Conservation (phyloP, 192 early-diverging fungal genomes). For the Phycomyces nitens region DNA sequence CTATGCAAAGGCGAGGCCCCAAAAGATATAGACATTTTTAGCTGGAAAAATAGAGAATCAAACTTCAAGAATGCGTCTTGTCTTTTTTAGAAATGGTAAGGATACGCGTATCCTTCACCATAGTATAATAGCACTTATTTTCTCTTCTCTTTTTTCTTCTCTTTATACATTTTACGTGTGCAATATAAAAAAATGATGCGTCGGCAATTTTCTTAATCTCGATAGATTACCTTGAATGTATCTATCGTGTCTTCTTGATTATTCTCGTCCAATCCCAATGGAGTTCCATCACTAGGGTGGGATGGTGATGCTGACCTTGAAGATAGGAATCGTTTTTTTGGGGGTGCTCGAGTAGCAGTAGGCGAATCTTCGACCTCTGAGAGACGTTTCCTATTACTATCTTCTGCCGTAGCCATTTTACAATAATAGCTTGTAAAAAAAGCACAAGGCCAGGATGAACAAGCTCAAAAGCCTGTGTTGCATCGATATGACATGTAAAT, state of each 20-base stretch:
- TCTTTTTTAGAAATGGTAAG: not conserved
- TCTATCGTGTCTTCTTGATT: constrained; percentile 16
- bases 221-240: constrained; percentile 22
- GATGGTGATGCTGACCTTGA: constrained; percentile 20
- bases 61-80: no score
- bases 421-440: not conserved
- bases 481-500: not conserved
- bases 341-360: constrained; percentile 17
- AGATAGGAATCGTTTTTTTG: constrained; percentile 28
- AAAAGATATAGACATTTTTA: not conserved
- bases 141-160: constrained; percentile 9
- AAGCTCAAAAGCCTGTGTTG: no score
- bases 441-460: not conserved
- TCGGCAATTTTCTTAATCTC: not conserved
- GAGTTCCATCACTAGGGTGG: not conserved
- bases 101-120: not conserved
- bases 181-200: not conserved
- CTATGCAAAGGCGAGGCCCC: not conserved
- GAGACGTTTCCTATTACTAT: constrained; percentile 18
- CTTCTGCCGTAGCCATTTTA: constrained; percentile 21
- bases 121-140: no score
- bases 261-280: constrained; percentile 6
- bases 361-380: constrained; percentile 16
- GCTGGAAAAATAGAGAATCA: no score
- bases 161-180: no score